These are phyloP conservation scores for Solanum aculeatissimum DNA, from an alignment of 305 asterid genomes.

Conservation along the genomic window DNA sequence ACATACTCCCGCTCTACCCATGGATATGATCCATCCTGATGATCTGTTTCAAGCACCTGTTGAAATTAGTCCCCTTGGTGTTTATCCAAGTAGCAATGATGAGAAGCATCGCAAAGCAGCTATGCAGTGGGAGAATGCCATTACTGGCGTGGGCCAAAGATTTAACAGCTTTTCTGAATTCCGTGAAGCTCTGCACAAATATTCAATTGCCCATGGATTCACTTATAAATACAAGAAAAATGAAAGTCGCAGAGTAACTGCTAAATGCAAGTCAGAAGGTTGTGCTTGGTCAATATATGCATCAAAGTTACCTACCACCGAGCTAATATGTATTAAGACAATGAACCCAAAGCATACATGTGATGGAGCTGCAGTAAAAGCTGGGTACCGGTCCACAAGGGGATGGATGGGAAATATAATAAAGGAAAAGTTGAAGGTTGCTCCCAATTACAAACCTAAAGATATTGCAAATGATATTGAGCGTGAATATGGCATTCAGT, in stretches of 20 bases:
- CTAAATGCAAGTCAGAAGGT: conserved; percentile 11
- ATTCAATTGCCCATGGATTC: conserved; percentile 10
- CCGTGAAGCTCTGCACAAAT: conserved; percentile 12
- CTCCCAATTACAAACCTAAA: conserved; percentile 9
- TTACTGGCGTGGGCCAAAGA: conserved; percentile 12
- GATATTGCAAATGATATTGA: conserved; percentile 10
- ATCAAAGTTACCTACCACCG: conserved; percentile 11
- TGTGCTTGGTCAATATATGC: conserved; percentile 10
- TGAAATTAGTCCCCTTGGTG: neutral
- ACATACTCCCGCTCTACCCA: neutral
- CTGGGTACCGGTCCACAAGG: conserved; percentile 9
- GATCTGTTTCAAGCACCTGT: neutral
- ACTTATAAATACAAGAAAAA: conserved; percentile 10
- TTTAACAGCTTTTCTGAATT: conserved; percentile 11
- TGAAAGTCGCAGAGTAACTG: conserved; percentile 9
- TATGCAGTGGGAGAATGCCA: conserved; percentile 4
- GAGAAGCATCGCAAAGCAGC: conserved; percentile 7
- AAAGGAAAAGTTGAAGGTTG: conserved; percentile 8
- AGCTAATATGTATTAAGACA: conserved; percentile 6
- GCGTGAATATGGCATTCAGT: conserved; percentile 13
- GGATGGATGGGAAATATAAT: conserved; percentile 14
- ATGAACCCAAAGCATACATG: conserved; percentile 5
- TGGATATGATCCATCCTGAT: neutral
- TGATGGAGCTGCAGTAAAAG: conserved; percentile 6
- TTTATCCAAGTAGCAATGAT: neutral